phyloP scores from a whole-genome alignment of 768 basidiomycete genomes.

The Tulasnella sp. region DNA sequence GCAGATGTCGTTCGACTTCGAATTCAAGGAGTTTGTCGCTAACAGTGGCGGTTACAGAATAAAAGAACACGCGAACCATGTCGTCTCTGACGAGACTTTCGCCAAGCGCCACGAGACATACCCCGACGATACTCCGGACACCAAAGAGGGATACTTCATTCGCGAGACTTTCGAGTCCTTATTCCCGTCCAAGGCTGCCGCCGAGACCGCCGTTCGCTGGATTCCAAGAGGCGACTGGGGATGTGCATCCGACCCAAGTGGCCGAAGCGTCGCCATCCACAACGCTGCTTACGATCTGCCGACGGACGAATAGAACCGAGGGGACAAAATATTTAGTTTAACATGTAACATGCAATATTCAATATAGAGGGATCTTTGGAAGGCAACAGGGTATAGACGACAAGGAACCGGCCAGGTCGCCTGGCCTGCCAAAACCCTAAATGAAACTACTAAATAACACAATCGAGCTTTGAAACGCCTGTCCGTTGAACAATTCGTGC shows the following conservation, averaged over 20 bases:
- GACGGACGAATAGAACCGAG: neutral
- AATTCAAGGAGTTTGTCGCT: neutral
- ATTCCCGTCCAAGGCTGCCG: slow-evolving; percentile 81
- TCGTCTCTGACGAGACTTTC: slow-evolving; percentile 77
- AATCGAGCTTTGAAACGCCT: slow-evolving; percentile 3
- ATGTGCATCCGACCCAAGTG: slow-evolving; percentile 88
- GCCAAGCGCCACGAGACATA: slow-evolving; percentile 65
- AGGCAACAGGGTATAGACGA: neutral
- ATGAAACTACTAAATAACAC: neutral
- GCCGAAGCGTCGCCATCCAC: slow-evolving; percentile 92
- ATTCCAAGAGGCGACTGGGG: slow-evolving; percentile 96
- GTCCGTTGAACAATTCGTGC: neutral
- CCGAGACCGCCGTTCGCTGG: slow-evolving; percentile 89
- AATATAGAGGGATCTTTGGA: neutral
- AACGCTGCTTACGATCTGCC: slow-evolving; percentile 65
- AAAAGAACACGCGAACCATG: slow-evolving; percentile 71
- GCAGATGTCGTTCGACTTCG: neutral
- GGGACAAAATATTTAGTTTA: neutral
- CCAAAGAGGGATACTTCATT: slow-evolving; percentile 93
- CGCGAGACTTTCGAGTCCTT: slow-evolving; percentile 83
- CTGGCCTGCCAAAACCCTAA: neutral
- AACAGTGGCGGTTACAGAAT: slow-evolving; percentile 44
- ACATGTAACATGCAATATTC: neutral
- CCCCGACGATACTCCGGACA: slow-evolving; percentile 76
- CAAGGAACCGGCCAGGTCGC: neutral